Percentiles rank a stretch among this genome's conserved stretches.
Evolutionary conservation across 2,329 filamentous ascomycete genomes (phyloP).

Genomic region (Penicillium sp.): DNA sequence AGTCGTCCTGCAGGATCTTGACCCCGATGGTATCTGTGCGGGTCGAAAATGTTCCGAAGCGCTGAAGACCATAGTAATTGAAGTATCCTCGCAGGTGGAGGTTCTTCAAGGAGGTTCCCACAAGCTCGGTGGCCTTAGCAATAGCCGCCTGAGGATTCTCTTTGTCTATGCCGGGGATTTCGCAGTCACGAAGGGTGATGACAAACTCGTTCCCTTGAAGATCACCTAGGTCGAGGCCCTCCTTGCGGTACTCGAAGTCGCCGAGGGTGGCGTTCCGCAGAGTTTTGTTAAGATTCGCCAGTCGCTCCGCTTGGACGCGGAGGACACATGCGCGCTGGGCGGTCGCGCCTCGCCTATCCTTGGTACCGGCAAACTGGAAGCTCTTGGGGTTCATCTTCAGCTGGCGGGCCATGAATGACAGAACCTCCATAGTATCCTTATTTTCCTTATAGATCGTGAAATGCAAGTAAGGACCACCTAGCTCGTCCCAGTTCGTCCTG

Average conservation of each 20-base stretch:
- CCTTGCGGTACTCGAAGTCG: conserved; percentile 73
- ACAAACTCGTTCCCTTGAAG: conserved; percentile 87
- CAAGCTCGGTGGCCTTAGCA: conserved; percentile 47
- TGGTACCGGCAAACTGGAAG: conserved; percentile 83
- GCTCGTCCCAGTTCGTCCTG: conserved; percentile 61
- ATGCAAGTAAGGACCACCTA: conserved; percentile 78
- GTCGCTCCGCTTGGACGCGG: conserved; percentile 59
- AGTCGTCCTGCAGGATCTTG: conserved; percentile 78
- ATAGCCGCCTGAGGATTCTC: conserved; percentile 48
- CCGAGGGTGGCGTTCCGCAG: conserved; percentile 66
- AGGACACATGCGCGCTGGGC: conserved; percentile 74
- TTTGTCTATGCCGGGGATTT: conserved; percentile 52
- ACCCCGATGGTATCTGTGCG: conserved; percentile 83
- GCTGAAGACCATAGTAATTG: conserved; percentile 97
- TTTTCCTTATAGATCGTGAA: conserved; percentile 96
- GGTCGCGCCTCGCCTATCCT: conserved; percentile 83
- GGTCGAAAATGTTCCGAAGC: conserved; percentile 84
- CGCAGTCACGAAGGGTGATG: conserved; percentile 84
- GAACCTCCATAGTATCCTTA: conserved; percentile 90
- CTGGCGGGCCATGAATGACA: conserved; percentile 71
- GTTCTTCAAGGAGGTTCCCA: conserved; percentile 59
- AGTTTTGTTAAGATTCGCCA: conserved; percentile 62
- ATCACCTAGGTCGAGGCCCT: conserved; percentile 76
- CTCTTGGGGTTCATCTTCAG: conserved; percentile 67
- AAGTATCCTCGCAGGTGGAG: conserved; percentile 78